Evolutionary conservation across 176 grass and related monocot species (phyloP).

Genomic region (Lolium perenne): DNA sequence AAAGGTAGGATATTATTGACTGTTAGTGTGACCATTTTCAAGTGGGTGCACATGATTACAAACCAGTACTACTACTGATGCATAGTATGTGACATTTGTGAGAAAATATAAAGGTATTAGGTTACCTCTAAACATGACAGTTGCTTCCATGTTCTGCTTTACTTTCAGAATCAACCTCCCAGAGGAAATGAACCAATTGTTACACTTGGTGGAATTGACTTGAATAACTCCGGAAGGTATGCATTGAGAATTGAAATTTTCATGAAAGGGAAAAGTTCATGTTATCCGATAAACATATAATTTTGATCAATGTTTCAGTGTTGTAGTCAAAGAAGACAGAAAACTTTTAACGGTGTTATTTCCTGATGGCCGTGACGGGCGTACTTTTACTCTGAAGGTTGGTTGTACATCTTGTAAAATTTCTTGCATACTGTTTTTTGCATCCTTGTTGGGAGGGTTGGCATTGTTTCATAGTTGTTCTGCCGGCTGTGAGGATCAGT

Average conservation of each 20-base stretch:
- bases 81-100: slow-evolving; percentile 16
- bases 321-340: slow-evolving; percentile 94
- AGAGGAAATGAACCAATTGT: slow-evolving; percentile 79
- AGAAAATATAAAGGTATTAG: slow-evolving; percentile 9
- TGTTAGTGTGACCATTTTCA: slow-evolving; percentile 21
- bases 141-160: slow-evolving; percentile 48
- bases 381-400: slow-evolving; percentile 95
- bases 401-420: slow-evolving; percentile 36
- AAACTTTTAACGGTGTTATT: slow-evolving; percentile 90
- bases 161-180: slow-evolving; percentile 65
- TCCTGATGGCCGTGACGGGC: slow-evolving; percentile 85
- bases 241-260: slow-evolving; percentile 33
- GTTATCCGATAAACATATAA: slow-evolving; percentile 38
- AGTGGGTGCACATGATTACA: slow-evolving; percentile 28
- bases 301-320: slow-evolving; percentile 64
- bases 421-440: slow-evolving; percentile 10
- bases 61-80: slow-evolving; percentile 1
- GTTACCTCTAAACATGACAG: slow-evolving; percentile 15
- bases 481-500: neutral
- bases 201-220: slow-evolving; percentile 90
- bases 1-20: slow-evolving; percentile 16
- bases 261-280: slow-evolving; percentile 26
- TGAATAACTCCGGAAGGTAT: slow-evolving; percentile 98
- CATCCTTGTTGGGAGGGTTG: slow-evolving; percentile 15
- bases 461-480: slow-evolving; percentile 9